Conservation (phyloP, 208 protist genomes). For the Willaertia magna region DNA sequence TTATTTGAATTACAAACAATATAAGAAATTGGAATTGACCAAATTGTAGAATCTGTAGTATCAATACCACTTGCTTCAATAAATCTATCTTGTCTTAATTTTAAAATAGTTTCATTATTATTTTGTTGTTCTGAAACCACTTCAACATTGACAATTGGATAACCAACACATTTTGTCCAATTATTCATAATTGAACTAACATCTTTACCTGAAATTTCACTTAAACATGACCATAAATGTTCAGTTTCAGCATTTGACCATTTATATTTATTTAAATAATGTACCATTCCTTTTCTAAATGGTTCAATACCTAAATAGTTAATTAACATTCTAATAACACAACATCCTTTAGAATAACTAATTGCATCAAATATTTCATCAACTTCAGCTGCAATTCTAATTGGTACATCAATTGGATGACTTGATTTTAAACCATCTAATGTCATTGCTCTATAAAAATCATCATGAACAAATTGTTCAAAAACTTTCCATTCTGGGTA, state of each 20-base stretch:
- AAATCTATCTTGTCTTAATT: not conserved
- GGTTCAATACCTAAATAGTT: constrained; percentile 57
- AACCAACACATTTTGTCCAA: constrained; percentile 4
- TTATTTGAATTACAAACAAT: not conserved
- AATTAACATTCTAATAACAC: constrained; percentile 64
- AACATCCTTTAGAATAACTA: constrained; percentile 27
- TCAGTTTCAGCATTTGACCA: constrained; percentile 53
- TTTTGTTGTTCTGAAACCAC: not conserved
- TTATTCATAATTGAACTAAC: constrained; percentile 25
- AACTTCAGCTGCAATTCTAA: constrained; percentile 62
- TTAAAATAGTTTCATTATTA: not conserved
- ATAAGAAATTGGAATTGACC: not conserved
- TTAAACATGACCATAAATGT: constrained; percentile 66
- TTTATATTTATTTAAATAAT: constrained; percentile 58
- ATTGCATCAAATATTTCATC: constrained; percentile 82
- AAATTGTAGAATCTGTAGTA: not conserved
- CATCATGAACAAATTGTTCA: constrained; percentile 52
- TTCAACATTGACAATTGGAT: not conserved
- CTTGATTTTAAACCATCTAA: constrained; percentile 52
- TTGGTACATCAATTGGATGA: constrained; percentile 73
- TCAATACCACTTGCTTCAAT: not conserved
- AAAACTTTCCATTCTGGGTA: constrained; percentile 61
- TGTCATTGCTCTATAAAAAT: constrained; percentile 48
- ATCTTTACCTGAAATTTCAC: constrained; percentile 42
- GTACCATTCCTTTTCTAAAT: constrained; percentile 52